These are phyloP conservation scores for Plasmopara viticola DNA, from an alignment of 352 stramenopile genomes.

Conservation along the genomic window DNA sequence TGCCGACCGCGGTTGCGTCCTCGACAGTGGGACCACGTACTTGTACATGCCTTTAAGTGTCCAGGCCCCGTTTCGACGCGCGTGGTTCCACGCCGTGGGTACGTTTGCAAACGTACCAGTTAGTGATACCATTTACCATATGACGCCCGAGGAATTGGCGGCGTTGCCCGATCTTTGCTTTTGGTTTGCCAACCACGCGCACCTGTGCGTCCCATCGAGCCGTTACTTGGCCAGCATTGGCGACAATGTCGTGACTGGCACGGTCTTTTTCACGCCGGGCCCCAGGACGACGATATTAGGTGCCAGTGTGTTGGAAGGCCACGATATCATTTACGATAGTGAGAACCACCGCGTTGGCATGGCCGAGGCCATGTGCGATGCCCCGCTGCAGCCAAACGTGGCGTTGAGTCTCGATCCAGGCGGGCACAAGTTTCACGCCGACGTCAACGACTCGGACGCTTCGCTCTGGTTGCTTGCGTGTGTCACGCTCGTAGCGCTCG, in stretches of 20 bases:
- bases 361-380: slow-evolving; percentile 45
- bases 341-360: slow-evolving; percentile 68
- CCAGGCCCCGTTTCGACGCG: slow-evolving; percentile 31
- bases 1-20: slow-evolving; percentile 55
- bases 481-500: slow-evolving; percentile 35
- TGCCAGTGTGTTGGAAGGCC: slow-evolving; percentile 49
- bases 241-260: slow-evolving; percentile 41
- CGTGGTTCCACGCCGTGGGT: slow-evolving; percentile 43
- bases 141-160: slow-evolving; percentile 25
- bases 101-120: slow-evolving; percentile 34
- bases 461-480: slow-evolving; percentile 36
- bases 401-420: slow-evolving; percentile 49
- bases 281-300: slow-evolving; percentile 67
- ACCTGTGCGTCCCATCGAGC: slow-evolving; percentile 43
- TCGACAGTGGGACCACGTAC: slow-evolving; percentile 79
- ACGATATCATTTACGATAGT: slow-evolving; percentile 80
- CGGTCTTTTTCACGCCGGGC: slow-evolving; percentile 62
- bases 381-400: slow-evolving; percentile 21
- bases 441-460: slow-evolving; percentile 33
- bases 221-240: slow-evolving; percentile 46
- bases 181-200: slow-evolving; percentile 50
- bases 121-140: slow-evolving; percentile 39
- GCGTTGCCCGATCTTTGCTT: slow-evolving; percentile 61
- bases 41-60: slow-evolving; percentile 51
- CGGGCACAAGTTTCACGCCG: slow-evolving; percentile 46